Evolutionary conservation across 352 stramenopile genomes (phyloP).

Genomic region (Phytophthora tentaculata): DNA sequence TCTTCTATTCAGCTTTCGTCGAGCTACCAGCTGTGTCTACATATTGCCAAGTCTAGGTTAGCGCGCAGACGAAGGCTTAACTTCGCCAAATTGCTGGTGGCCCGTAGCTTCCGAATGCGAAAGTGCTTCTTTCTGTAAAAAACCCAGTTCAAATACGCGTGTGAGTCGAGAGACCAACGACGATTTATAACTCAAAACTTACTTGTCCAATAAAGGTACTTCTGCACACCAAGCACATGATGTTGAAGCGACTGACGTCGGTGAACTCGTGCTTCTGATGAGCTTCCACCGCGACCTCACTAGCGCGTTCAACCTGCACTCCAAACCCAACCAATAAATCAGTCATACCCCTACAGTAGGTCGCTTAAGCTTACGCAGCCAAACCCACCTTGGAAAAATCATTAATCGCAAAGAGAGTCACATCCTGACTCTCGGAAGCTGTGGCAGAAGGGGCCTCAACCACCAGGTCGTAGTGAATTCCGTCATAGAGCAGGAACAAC

Average conservation of each 20-base stretch:
- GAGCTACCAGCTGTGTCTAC: background rate
- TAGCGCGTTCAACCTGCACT: constrained; percentile 68
- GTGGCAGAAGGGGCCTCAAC: constrained; percentile 61
- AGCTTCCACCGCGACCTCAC: constrained; percentile 81
- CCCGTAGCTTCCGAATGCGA: constrained; percentile 65
- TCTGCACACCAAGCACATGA: constrained; percentile 74
- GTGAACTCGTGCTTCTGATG: constrained; percentile 89
- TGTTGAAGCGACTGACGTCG: constrained; percentile 73
- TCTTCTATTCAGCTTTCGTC: background rate
- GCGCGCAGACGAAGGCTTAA: constrained; percentile 36
- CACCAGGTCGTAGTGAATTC: constrained; percentile 87
- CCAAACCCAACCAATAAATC: background rate
- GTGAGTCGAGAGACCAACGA: constrained; percentile 8
- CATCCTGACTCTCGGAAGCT: constrained; percentile 58
- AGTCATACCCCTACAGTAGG: constrained; percentile 3
- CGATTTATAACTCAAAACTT: background rate
- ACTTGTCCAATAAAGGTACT: constrained; percentile 74
- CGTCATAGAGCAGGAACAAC: constrained; percentile 89
- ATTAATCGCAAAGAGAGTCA: constrained; percentile 81
- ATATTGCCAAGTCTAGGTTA: constrained; percentile 18
- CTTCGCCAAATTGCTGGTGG: constrained; percentile 81
- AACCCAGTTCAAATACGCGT: background rate
- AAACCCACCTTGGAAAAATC: constrained; percentile 76
- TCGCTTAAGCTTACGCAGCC: background rate
- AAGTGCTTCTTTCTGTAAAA: constrained; percentile 56